Evolutionary conservation across 208 protist genomes (phyloP).

Genomic region (Acanthamoeba sp.): DNA sequence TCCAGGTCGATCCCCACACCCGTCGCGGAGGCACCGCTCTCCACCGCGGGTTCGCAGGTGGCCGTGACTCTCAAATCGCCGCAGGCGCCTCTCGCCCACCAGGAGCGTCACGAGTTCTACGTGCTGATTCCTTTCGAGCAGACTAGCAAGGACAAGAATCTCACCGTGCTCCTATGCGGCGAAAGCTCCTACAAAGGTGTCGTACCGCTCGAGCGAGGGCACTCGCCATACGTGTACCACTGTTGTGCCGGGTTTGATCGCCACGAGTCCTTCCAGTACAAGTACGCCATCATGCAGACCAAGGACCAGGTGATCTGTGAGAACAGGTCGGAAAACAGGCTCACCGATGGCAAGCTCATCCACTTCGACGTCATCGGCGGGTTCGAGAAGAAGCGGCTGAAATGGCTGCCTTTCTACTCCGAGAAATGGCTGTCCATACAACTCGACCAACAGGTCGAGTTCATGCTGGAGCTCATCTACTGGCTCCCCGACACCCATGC

Average conservation of each 20-base stretch:
- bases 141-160: background rate
- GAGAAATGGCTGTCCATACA: background rate
- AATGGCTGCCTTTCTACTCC: background rate
- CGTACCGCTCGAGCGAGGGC: background rate
- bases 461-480: background rate
- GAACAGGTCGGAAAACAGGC: background rate
- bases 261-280: background rate
- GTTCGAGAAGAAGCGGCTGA: background rate
- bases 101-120: background rate
- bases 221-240: constrained; percentile 7
- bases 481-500: background rate
- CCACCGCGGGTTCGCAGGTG: background rate
- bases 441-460: background rate
- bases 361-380: constrained; percentile 1
- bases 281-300: background rate
- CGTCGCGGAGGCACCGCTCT: too few species aligned
- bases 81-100: background rate
- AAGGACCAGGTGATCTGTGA: constrained; percentile 16
- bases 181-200: too few species aligned
- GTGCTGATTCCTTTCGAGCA: background rate
- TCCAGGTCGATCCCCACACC: background rate
- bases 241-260: background rate
- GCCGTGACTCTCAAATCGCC: background rate
- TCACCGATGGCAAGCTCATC: background rate
- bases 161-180: background rate